These are phyloP conservation scores for Rhododendron ovatum DNA, from an alignment of 148 eudicot species.

Conservation along the genomic window DNA sequence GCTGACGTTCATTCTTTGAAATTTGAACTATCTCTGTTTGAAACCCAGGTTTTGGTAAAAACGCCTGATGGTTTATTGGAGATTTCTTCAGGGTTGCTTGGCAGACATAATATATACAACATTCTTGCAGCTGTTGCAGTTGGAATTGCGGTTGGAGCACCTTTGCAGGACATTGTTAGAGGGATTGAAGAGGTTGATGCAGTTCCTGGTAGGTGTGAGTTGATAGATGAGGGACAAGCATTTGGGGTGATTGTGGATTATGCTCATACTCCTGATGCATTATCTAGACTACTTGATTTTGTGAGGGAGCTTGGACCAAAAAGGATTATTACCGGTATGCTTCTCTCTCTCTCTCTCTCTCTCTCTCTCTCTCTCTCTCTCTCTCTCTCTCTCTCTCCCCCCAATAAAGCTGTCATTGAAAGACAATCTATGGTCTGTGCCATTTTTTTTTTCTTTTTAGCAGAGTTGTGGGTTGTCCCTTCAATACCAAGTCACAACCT, in stretches of 20 bases:
- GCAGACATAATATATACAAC: conserved; percentile 82
- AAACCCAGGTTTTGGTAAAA: conserved; percentile 87
- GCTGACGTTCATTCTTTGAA: conserved; percentile 87
- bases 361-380: neutral
- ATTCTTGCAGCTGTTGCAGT: conserved; percentile 94
- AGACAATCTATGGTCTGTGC: neutral
- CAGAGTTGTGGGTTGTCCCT: neutral
- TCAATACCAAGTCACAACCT: neutral
- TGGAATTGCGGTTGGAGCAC: conserved; percentile 97
- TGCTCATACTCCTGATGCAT: conserved; percentile 76
- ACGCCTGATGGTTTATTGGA: conserved; percentile 93
- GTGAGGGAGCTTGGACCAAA: conserved; percentile 80
- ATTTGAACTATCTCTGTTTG: conserved; percentile 84
- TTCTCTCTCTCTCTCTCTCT: neutral
- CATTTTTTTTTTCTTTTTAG: neutral
- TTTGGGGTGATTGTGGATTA: conserved; percentile 94
- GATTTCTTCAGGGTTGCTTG: conserved; percentile 94
- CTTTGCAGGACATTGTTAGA: conserved; percentile 94
- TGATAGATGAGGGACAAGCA: conserved; percentile 97
- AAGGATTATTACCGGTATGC: conserved; percentile 87
- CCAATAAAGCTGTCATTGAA: neutral
- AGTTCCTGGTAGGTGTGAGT: conserved; percentile 96
- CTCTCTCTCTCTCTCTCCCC: neutral
- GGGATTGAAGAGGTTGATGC: conserved; percentile 98
- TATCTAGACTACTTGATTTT: conserved; percentile 88